Evolutionary conservation across 202 grass and related monocot genomes (phyloP), one percentile per base, ranked within the genome.

Genomic region (Carex arenaria): DNA sequence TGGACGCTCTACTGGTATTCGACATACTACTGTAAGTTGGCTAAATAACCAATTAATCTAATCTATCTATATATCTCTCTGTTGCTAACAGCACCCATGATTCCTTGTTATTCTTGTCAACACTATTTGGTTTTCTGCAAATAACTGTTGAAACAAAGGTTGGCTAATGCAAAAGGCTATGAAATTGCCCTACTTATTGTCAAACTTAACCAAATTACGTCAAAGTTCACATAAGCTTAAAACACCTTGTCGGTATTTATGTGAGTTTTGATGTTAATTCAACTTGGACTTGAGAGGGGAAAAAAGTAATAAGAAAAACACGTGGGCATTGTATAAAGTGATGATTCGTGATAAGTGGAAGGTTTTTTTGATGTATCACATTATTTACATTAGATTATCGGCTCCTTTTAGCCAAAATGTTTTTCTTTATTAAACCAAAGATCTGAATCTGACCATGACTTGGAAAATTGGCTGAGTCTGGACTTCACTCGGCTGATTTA

Each of bases 1-100:
- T 85, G 96, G 96, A 85, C 86, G 85, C 80, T 99, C 96, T 75
- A 99, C 93, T 87, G 96, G 96, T 73, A 93, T 99, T 87, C 86
- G 54, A 62, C 96, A 99, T 80, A 99, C 96, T 64, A 89, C 96
- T 87, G 96, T 99, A 93, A 93, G 96, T 86, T 68, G 43, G 32
- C 71, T 82, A 28, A 45, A 77, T 61, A 12, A 60, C 53, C 30
- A 57, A 72, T 72, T n/a, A 75, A 5, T 54, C 22, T 54, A 75
- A 73, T 53, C 19, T 30, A 49, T 28, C 32, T 11, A 71, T 28
- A 13, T 57, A 7, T 78, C 14, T 77, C 52, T 30, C 19, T 72
- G 47, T 54, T 54, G 43, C 23, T 54, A 54, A 30, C 23, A 54
- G 45, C 47, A 53, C 12, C 20, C 20, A 70, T 70, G 34, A 43